phyloP scores from a whole-genome alignment of 2,329 filamentous ascomycete genomes.

The Cadophora sp. region DNA sequence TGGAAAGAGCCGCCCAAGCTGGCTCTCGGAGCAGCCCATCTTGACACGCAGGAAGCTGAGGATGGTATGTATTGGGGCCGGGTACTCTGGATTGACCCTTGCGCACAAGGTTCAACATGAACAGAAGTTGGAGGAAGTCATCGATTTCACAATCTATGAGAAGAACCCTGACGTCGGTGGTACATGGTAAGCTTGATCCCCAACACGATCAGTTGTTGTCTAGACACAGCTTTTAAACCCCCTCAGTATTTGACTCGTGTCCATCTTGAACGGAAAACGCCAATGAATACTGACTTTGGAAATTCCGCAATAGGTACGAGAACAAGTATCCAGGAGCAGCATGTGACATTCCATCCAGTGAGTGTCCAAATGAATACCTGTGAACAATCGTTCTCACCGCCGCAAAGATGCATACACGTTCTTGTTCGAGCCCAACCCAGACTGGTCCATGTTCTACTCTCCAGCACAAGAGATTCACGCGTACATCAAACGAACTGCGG shows the following conservation, averaged over 20 bases:
- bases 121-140: conserved; percentile 42
- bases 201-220: too few species aligned
- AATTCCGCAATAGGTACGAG: neutral
- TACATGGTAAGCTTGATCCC: conserved; percentile 51
- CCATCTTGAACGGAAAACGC: neutral
- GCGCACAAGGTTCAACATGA: conserved; percentile 45
- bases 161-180: conserved; percentile 58
- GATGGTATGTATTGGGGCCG: conserved; percentile 21
- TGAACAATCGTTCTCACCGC: neutral
- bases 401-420: conserved; percentile 63
- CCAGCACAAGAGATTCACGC: conserved; percentile 68
- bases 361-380: neutral
- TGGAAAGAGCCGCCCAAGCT: neutral
- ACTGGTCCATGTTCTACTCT: conserved; percentile 73
- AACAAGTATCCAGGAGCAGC: neutral
- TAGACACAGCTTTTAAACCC: neutral
- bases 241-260: neutral
- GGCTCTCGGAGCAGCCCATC: conserved; percentile 14
- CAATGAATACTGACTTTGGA: neutral
- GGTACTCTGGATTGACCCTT: conserved; percentile 36
- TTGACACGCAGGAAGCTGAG: conserved; percentile 19
- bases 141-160: conserved; percentile 52
- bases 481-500: conserved; percentile 68
- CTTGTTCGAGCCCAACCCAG: conserved; percentile 68
- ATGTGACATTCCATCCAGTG: neutral